Base-by-base conservation (phyloP, 129 eudicot species). In the Escallonia herrerae region DNA sequence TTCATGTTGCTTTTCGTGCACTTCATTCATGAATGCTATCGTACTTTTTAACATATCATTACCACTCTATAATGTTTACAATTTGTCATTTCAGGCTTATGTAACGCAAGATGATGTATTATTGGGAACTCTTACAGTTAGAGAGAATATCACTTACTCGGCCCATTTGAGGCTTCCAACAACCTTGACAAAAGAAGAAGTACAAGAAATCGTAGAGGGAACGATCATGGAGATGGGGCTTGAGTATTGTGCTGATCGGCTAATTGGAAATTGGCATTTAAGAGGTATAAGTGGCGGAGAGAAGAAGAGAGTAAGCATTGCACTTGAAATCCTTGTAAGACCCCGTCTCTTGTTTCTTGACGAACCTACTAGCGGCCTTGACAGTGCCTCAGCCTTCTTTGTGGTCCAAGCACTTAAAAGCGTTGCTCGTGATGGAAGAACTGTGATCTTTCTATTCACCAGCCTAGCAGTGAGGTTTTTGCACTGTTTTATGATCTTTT, bases 251-350 rank as follows among this genome's bases (percentile, higher is more conserved):
- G 77, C 86, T 4, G 95, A 90, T 52, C 66, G 76, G 15, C 71
- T 79, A 39, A 76, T n/a, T n/a, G 95, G 97, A 50, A 90, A 77
- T 37, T 90, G 97, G 97, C 97, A 90, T 71, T 48, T 86, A 51
- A 77, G 97, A 70, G 97, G 97, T 4, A 53, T 86, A 70, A 90
- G 97, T 72, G 95, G 91, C n/a, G 97, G 97, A 13, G 97, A 90
- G 80, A 80, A 77, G 81, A 86, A 86, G 64, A 79, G 97, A 40
- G 43, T 90, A 51, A 90, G 91, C 69, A 90, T 90, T 62, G 95
- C 89, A 8, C 89, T 90, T 2, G 97, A 90, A 50, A 83, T 86
- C 43, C 87, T 90, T 2, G 84, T 77, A 39, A 76, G 91, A n/a
- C 95, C 97, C 7, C 89, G 82, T 6, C 72, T 90, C 64, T 62